Percentiles rank a stretch among this genome's conserved stretches.
phyloP scores from a whole-genome alignment of 2,329 filamentous ascomycete genomes.

The Aspergillus tubingensis region DNA sequence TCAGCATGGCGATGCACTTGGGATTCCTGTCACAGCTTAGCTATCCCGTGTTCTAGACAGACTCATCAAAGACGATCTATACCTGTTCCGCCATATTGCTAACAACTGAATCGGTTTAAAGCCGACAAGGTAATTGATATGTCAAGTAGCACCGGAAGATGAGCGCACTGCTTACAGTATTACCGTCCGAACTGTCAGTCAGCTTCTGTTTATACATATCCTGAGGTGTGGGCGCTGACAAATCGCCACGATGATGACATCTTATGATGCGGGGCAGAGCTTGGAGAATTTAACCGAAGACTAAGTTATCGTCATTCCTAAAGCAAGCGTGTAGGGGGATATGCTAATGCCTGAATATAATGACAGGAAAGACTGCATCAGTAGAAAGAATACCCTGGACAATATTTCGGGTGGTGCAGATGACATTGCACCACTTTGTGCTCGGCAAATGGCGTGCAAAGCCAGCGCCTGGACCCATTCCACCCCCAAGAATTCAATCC shows the following conservation, averaged over 20 bases:
- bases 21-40: constrained; percentile 12
- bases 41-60: background rate
- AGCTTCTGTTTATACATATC: background rate
- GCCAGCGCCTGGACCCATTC: background rate
- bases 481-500: background rate
- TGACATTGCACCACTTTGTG: too few relatives aligned
- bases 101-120: background rate
- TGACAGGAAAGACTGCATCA: background rate
- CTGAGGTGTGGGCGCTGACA: background rate
- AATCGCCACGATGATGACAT: background rate
- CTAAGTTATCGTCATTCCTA: too few relatives aligned
- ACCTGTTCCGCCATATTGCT: constrained; percentile 17
- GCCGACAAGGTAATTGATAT: background rate
- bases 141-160: background rate
- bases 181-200: background rate
- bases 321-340: too few relatives aligned
- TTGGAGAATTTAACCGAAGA: too few relatives aligned
- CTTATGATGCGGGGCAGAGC: background rate
- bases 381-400: background rate
- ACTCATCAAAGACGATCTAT: background rate
- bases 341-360: background rate
- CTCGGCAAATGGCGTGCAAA: background rate
- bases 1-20: constrained; percentile 40
- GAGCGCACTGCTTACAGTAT: background rate
- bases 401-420: background rate